These are phyloP conservation scores for Cercospora canescens DNA, from an alignment of 2,329 filamentous ascomycete species.

Conservation along the genomic window DNA sequence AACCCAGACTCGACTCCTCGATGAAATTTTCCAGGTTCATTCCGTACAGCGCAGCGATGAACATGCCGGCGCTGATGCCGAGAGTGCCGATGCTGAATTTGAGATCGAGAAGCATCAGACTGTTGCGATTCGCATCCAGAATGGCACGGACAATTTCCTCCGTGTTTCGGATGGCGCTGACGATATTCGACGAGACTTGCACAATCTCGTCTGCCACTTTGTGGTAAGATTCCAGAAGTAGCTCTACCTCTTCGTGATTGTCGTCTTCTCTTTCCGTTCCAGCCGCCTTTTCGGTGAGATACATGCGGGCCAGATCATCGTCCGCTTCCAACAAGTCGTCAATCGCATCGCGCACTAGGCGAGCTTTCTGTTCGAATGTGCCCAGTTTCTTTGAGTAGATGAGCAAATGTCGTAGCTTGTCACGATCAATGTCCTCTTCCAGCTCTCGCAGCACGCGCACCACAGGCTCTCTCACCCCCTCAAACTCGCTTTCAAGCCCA, in stretches of 20 bases:
- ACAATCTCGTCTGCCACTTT: slow-evolving; percentile 98
- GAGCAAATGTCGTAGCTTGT: slow-evolving; percentile 86
- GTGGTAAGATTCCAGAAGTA: slow-evolving; percentile 95
- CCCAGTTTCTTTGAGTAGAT: slow-evolving; percentile 94
- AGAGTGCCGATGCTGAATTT: slow-evolving; percentile 95
- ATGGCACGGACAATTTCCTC: slow-evolving; percentile 98
- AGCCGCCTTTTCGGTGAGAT: slow-evolving; percentile 82
- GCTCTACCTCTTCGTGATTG: slow-evolving; percentile 94
- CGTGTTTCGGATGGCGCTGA: slow-evolving; percentile 93
- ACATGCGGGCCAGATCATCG: slow-evolving; percentile 93
- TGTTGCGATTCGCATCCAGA: slow-evolving; percentile 95
- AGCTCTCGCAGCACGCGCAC: slow-evolving; percentile 84
- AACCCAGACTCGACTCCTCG: slow-evolving; percentile 88
- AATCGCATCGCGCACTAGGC: slow-evolving; percentile 89
- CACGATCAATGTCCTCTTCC: slow-evolving; percentile 93
- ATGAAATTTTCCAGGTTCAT: slow-evolving; percentile 99
- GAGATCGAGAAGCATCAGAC: slow-evolving; percentile 93
- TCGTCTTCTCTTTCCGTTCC: slow-evolving; percentile 73
- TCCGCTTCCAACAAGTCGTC: slow-evolving; percentile 95
- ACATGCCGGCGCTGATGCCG: slow-evolving; percentile 90
- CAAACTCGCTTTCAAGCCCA: slow-evolving; percentile 90
- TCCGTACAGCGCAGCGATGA: slow-evolving; percentile 97
- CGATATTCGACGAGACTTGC: slow-evolving; percentile 88
- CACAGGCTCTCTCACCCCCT: slow-evolving; percentile 88
- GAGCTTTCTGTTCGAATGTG: slow-evolving; percentile 96